phyloP scores from a whole-genome alignment of 2,329 filamentous ascomycete genomes.

The Aspergillus calidoustus region DNA sequence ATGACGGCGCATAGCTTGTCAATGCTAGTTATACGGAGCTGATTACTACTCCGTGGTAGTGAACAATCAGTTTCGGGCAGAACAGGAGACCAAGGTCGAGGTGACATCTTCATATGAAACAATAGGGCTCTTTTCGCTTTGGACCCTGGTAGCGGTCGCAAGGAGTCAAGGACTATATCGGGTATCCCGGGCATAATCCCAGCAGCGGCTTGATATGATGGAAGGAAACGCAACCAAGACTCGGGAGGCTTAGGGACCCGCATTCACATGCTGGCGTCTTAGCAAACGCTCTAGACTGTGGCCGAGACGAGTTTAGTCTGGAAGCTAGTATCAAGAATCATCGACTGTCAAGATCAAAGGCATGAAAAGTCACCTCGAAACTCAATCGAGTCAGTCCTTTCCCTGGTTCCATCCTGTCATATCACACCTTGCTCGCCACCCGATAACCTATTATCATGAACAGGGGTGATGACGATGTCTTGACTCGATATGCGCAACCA shows the following conservation, averaged over 20 bases:
- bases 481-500: background rate
- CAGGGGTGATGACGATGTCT: conserved; percentile 3
- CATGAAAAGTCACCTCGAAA: conserved; percentile 11
- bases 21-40: background rate
- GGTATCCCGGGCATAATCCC: background rate
- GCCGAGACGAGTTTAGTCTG: conserved; percentile 10
- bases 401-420: conserved; percentile 11
- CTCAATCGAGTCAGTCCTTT: conserved; percentile 3
- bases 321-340: conserved; percentile 2
- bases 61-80: background rate
- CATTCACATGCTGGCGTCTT: conserved; percentile 37
- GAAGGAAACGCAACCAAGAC: conserved; percentile 2
- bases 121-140: background rate
- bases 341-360: background rate
- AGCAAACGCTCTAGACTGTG: conserved; percentile 5
- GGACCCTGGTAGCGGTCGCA: background rate
- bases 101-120: background rate
- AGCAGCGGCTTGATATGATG: background rate
- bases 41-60: background rate
- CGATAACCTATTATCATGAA: conserved; percentile 17
- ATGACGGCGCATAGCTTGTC: conserved; percentile 8
- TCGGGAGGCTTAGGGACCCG: conserved; percentile 30
- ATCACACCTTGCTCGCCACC: conserved; percentile 15
- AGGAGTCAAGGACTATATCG: conserved; percentile 7
- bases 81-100: background rate